Base-by-base conservation (phyloP, 768 basidiomycete species). In the Tephrocybe sp. region DNA sequence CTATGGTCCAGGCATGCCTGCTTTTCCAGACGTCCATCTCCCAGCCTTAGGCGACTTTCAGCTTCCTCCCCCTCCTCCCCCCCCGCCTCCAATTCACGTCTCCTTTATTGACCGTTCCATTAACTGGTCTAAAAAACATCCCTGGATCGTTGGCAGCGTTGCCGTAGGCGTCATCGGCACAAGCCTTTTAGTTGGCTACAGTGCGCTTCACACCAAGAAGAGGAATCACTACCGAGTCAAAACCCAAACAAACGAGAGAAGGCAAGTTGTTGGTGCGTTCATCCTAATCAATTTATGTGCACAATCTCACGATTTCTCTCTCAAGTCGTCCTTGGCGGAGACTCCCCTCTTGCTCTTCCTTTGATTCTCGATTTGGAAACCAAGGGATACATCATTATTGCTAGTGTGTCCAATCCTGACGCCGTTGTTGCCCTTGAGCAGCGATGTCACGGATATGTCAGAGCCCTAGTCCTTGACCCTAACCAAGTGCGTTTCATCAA, bases 371-470 rank as follows among this genome's bases (percentile, higher is more conserved):
- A 85, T 47, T 73, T 95, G 39, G 89, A 92, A 68, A 76, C 73
- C 60, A 80, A 83, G 53, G 92, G 89, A 0, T 94, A 87, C 60
- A 87, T 93, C 59, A 85, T 95, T 33, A 83, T 95, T 55, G 75
- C 84, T 4, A 93, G 87, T 53, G 92, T 92, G 14, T 71, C 83
- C 0, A 82, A 78, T 5, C 78, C 84, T 0, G 84, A 85, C 48
- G 80, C 80, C n/a, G 83, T 82, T 32, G 73, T 78, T 13, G 70
- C 68, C 13, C 69, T 94, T 39, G 91, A 95, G 65, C 72, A 70
- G 32, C 71, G 73, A 53, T 79, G 82, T 20, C 75, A 84, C 55
- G 93, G 93, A 22, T 92, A 81, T 65, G 80, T 92, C 49, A 84
- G 85, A 45, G 91, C 86, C 0, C 78, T 93, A 50, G 83, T 94